Percentiles rank a stretch among this genome's conserved stretches.
These are phyloP conservation scores for Tephrocybe sp. DNA, from an alignment of 768 basidiomycete species.

Conservation along the genomic window DNA sequence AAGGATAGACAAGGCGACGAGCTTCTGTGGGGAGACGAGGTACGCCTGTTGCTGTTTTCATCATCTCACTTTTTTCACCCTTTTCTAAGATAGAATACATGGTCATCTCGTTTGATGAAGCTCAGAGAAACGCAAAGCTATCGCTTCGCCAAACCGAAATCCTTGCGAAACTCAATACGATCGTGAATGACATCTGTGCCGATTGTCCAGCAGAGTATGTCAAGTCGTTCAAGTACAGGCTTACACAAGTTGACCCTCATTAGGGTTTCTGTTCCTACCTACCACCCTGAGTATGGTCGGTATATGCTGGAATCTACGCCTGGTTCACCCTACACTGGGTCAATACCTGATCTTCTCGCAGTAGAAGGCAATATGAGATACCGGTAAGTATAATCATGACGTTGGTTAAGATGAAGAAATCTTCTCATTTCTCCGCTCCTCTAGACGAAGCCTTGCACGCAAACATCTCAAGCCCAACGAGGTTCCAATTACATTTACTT, in stretches of 20 bases:
- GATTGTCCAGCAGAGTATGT: slow-evolving; percentile 63
- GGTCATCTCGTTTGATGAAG: slow-evolving; percentile 84
- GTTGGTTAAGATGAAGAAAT: background rate
- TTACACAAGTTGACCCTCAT: background rate
- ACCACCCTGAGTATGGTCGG: slow-evolving; percentile 97
- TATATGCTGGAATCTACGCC: slow-evolving; percentile 99
- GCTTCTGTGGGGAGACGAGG: slow-evolving; percentile 98
- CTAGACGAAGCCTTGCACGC: slow-evolving; percentile 80
- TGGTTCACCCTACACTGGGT: slow-evolving; percentile 91
- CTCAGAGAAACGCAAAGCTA: slow-evolving; percentile 76
- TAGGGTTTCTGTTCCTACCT: slow-evolving; percentile 80
- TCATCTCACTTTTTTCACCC: slow-evolving; percentile 14
- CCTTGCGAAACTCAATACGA: slow-evolving; percentile 69
- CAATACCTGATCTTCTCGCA: slow-evolving; percentile 78
- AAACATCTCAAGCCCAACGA: slow-evolving; percentile 84
- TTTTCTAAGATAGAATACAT: slow-evolving; percentile 86
- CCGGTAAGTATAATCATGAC: slow-evolving; percentile 47
- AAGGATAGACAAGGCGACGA: slow-evolving; percentile 92
- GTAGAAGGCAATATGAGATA: slow-evolving; percentile 97
- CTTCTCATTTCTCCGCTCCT: slow-evolving; percentile 1
- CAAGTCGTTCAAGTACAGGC: too few species aligned
- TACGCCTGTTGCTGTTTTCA: slow-evolving; percentile 31
- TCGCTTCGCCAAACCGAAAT: slow-evolving; percentile 97
- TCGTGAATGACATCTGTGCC: slow-evolving; percentile 64
- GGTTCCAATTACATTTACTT: slow-evolving; percentile 89